These are phyloP conservation scores for Leishmania braziliensis DNA, from an alignment of 208 protist genomes.

Conservation along the genomic window DNA sequence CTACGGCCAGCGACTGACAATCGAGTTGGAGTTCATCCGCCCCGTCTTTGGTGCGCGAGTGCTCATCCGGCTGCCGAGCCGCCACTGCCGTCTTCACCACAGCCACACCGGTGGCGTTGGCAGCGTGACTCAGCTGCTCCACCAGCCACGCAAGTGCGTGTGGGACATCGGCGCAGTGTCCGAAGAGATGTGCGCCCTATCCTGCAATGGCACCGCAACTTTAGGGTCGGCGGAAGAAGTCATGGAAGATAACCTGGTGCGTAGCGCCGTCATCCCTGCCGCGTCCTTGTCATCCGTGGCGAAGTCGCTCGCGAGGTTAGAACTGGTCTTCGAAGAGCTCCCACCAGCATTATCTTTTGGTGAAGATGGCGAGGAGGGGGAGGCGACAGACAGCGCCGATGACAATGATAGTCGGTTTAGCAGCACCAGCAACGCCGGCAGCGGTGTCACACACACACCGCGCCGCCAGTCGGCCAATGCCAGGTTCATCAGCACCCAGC, in stretches of 20 bases:
- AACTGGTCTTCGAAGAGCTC: constrained; percentile 33
- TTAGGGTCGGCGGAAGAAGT: neutral
- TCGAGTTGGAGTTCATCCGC: constrained; percentile 34
- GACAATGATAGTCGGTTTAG: constrained; percentile 28
- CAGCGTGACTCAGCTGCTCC: constrained; percentile 27
- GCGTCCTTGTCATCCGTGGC: neutral
- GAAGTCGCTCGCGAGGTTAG: constrained; percentile 25
- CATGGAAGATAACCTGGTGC: constrained; percentile 19
- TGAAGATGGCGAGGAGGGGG: constrained; percentile 21
- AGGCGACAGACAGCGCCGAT: constrained; percentile 18
- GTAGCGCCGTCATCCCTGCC: constrained; percentile 11
- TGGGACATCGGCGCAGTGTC: constrained; percentile 59
- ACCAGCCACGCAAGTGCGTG: constrained; percentile 49
- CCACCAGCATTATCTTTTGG: constrained; percentile 21
- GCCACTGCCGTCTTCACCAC: constrained; percentile 49
- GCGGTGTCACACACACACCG: neutral
- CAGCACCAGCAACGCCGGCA: constrained; percentile 14
- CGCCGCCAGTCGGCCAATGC: constrained; percentile 10
- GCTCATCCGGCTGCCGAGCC: constrained; percentile 56
- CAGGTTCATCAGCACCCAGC: neutral
- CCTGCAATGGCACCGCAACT: neutral
- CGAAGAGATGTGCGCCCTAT: constrained; percentile 31
- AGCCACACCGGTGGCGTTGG: constrained; percentile 54
- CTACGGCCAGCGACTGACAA: constrained; percentile 33
- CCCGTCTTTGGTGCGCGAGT: constrained; percentile 38